Base-by-base conservation (phyloP, 371 early-diverging fungal genomes). In the Mucor indicus region DNA sequence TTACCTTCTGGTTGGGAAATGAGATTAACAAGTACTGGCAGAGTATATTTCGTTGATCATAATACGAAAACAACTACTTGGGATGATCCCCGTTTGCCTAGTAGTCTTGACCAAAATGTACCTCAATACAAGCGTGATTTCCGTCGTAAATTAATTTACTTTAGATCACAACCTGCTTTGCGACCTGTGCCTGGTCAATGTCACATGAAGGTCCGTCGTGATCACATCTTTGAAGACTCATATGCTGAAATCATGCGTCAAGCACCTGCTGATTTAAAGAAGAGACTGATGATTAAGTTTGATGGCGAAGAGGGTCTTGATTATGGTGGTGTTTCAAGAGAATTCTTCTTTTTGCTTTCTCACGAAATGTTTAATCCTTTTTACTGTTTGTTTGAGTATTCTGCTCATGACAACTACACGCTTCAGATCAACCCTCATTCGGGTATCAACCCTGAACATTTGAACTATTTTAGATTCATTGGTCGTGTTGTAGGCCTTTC, bases 361-460 rank as follows among this genome's bases (percentile, higher is more conserved):
- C 95, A 95, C 64, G 96, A 97, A 64, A 95, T 98, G 94, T 96
- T 98, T 72, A 97, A 99, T 67, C 98, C 99, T 8, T 86, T 92
- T 72, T 96, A 93, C 72, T 91, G 73, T 53, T 79, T 98, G 52
- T 99, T 99, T 64, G 93, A 96, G 62, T 94, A 96, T 65, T 93
- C 95, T 30, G 95, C 95, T 13, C 94, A 94, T 72, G 96, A 97
- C 71, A 95, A 92, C 57, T 93, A 96, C 72, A 94, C 97, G 27
- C 80, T 96, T 29, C 96, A 97, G 65, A 96, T 97, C 72, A 98
- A 93, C 73, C 94, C 95, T 32, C 87, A 94, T 64, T 93, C 94
- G 24, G 84, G 87, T 42, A 87, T 98, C 55, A 98, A 98, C 70
- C 95, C 98, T 12, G 98, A 99, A 62, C 98, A 98, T 69, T 76